Percentiles rank a stretch among this genome's conserved stretches.
These are phyloP conservation scores for Agrostemma githago DNA, from an alignment of 148 eudicot genomes.

Conservation along the genomic window DNA sequence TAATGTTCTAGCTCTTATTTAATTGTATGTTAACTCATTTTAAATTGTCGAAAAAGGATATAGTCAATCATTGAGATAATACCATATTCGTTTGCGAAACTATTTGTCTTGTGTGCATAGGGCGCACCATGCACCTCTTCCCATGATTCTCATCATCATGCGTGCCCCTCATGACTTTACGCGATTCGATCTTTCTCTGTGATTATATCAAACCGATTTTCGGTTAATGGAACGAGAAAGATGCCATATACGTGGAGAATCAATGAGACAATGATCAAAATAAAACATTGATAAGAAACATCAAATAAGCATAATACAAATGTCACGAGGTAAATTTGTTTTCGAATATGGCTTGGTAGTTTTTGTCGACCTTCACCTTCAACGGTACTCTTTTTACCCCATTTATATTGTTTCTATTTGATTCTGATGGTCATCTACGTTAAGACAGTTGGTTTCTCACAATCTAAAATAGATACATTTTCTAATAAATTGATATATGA, in stretches of 20 bases:
- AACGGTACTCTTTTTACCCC: neutral
- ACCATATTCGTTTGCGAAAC: neutral
- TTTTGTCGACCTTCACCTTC: neutral
- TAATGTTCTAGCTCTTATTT: neutral
- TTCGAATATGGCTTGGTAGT: neutral
- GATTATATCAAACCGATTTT: neutral
- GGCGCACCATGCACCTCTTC: neutral
- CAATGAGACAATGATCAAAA: neutral
- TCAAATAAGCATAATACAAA: neutral
- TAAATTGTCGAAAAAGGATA: neutral
- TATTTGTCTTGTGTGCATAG: neutral
- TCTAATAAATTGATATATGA: neutral
- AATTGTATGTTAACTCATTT: neutral
- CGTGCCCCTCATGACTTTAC: neutral
- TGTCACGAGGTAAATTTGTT: neutral
- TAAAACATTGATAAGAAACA: neutral
- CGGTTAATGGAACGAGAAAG: neutral
- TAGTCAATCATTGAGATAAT: neutral
- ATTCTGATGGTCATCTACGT: neutral
- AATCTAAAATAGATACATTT: neutral
- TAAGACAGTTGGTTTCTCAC: neutral
- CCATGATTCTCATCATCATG: neutral
- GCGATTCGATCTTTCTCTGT: neutral
- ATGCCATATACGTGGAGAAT: neutral
- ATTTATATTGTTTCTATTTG: neutral